Base-by-base conservation (phyloP, 1,284 basidiomycete species). In the Chondrostereum purpureum region DNA sequence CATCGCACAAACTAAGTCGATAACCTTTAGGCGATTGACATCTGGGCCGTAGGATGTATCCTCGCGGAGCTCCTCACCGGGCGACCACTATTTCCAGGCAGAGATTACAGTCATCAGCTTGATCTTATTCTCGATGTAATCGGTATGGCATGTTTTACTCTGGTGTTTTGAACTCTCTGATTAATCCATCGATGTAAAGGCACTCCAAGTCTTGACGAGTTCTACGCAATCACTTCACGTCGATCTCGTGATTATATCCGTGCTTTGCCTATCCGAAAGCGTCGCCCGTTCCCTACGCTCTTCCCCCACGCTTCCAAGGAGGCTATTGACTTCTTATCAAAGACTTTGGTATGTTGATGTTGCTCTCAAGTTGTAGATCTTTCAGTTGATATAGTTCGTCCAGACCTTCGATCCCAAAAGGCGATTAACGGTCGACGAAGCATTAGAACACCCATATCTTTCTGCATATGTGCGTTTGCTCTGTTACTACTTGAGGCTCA, bases 1-100 rank as follows among this genome's bases (percentile, higher is more conserved):
- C 27, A 31, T n/a, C 8, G 27, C n/a, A 31, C n/a, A n/a, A 31
- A 20, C 53, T 17, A 42, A n/a, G 33, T 12, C 16, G 14, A 16
- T 36, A 22, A 33, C 13, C 48, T 46, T 40, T 65, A 87, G 76
- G 79, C 84, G 24, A 84, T 89, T 53, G 87, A 89, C 58, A 72
- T 89, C 45, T 92, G 90, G 91, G 85, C 87, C 2, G 85, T 93
- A 35, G 90, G 90, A 0, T 92, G 88, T 60, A 90, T 93, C 55
- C 69, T 92, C 17, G 90, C 87, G n/a, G 91, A 93, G 63, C 83
- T 93, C 67, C 69, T 93, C 36, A 80, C 72, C 24, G 83, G 85
- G 1, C 77, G 80, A 47, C 87, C 90, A 1, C 70, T 93, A 37
- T 93, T 94, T 71, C 91, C 90, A 0, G 90, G 90, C 4, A 78